Evolutionary conservation across 2,329 filamentous ascomycete genomes (phyloP), one percentile per base, ranked within the genome.

Genomic region (Diaporthe ampelina): DNA sequence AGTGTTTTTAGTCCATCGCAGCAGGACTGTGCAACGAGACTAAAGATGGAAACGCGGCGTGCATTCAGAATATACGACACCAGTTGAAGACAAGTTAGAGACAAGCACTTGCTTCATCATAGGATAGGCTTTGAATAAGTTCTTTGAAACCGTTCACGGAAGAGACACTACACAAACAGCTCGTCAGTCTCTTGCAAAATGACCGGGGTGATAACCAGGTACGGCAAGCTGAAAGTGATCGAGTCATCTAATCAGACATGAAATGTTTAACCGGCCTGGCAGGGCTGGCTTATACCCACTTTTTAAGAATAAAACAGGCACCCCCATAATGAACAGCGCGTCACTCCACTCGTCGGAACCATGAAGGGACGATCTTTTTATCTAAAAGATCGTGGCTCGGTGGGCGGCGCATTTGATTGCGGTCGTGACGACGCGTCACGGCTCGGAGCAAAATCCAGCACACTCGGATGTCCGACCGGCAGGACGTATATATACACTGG

Each of bases 351-450:
- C 26, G 17, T 65, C 19, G 43, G 40, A 9, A 65, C 43, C 59
- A 65, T 50, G 17, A n/a, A 21, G 19, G 15, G 43, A 50, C n/a
- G 43, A 50, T 65, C 26, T 50, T 50, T 48, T 5, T 65, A 65
- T 50, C 43, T 65, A 48, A 65, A 65, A 65, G 43, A 65, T 50
- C 59, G 59, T 65, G 59, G 59, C 59, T 65, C 35, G 59, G 59
- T 50, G 43, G 26, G 26, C 59, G 26, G 26, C 59, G 59, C 26
- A 65, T 65, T 50, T 65, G 5, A 48, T 65, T 65, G 37, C 59
- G 59, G 59, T 65, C 59, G 24, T 65, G 11, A 35, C 59, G 40
- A 65, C 59, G 59, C 59, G 59, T 65, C 59, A 65, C 40, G 19
- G 43, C 59, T 65, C 43, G 59, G 59, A 26, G 40, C 43, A 65